Evolutionary conservation across 208 protist species (phyloP), one percentile per base, ranked within the genome.

Genomic region (Trypanosoma mega): DNA sequence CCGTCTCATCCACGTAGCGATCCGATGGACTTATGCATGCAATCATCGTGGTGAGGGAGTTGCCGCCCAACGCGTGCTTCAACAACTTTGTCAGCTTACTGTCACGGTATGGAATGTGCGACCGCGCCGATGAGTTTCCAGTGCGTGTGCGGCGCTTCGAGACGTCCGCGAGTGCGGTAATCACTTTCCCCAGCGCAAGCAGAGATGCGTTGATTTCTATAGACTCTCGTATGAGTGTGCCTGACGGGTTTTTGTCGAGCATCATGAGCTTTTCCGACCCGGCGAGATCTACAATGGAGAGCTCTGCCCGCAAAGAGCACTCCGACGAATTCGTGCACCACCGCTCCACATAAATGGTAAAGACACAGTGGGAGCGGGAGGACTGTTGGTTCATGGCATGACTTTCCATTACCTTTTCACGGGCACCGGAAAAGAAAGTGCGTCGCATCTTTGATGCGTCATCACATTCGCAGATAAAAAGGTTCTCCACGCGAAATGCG

Each of bases 201-300:
- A 97, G 74, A 1, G 91, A 97, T 2, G 84, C 79, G 72, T 97
- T 97, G 67, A 97, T 97, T 18, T 96, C 89, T 43, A 94, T 89
- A 50, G 87, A 93, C 57, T 96, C 87, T 62, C 80, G 73, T n/a
- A 87, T 51, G 7, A 94, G 66, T 53, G 70, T 76, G 7, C 73
- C 50, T 0, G 63, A 73, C 0, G 87, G 82, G 62, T 82, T 72
- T 24, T 47, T 56, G 0, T 81, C 49, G 11, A 96, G 59, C 41
- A 80, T 47, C 9, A 62, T 55, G 8, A 95, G 74, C 67, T 90
- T 91, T 54, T 97, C 93, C 3, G 93, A 97, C 4, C 93, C 93
- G 0, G 93, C 93, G 2, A 97, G 58, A 52, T 97, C 93, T 18
- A 97, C 93, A 53, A 97, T 63, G 8, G 84, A 88, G 8, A 97